Evolutionary conservation across 345 rosid species (phyloP), one percentile per base, ranked within the genome.

Genomic region (Camelina sativa): DNA sequence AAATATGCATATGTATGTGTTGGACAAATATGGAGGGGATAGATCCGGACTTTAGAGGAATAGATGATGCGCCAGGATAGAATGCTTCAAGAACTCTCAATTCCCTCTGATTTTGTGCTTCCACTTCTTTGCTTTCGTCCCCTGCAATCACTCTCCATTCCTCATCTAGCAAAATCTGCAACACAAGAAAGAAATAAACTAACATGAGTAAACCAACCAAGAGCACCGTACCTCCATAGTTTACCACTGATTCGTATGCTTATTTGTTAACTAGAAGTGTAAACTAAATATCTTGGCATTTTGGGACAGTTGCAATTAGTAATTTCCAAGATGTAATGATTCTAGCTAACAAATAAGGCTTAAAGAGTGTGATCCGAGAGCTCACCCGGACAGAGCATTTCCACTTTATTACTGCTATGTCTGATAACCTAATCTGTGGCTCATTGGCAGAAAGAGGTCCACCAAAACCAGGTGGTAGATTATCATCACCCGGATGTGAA

Each of bases 61-160:
- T 90, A 17, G 91, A 83, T 52, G 96, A 88, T 76, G 94, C 84
- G 5, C 93, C 91, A 17, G 98, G 98, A 81, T 91, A 92, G 67
- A 92, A 89, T 62, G 99, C 97, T 87, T 95, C 99, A 44, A 95
- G 91, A 76, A 90, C 89, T 79, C 97, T 90, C 82, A 88, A 48
- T 84, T 90, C 99, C 72, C 99, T 86, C 83, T 87, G 88, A 69
- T 77, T 89, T 79, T 92, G 82, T 66, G 73, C 68, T 69, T 89
- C 96, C 37, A 82, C 86, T 74, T 90, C 97, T 80, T 82, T 65
- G 81, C 93, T 92, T 82, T 92, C 98, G 13, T 92, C 94, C 55
- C 97, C 99, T 28, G 91, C 85, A 80, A 88, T 98, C 77, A 95
- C 96, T 87, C 71, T 88, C 99, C 98, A 93, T 11, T 72, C 73